These are phyloP conservation scores for Fraxinus cuspidata DNA, from an alignment of 257 asterid species.

Conservation along the genomic window DNA sequence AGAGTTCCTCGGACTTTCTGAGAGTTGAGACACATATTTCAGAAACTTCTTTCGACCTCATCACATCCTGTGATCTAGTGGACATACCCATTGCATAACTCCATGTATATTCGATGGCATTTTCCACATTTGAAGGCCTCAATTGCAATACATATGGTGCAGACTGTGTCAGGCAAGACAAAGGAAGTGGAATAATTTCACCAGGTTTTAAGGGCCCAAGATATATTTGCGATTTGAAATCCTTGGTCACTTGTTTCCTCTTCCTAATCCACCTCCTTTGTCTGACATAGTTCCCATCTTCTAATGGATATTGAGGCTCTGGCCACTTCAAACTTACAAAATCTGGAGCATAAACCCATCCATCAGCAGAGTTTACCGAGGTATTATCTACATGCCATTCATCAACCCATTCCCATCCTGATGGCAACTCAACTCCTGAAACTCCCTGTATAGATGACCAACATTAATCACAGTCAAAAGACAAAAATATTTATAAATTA, in stretches of 20 bases:
- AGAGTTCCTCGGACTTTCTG: slow-evolving; percentile 63
- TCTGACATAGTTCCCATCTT: slow-evolving; percentile 62
- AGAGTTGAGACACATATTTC: slow-evolving; percentile 74
- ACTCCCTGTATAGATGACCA: slow-evolving; percentile 44
- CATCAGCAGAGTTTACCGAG: slow-evolving; percentile 69
- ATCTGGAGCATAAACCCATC: slow-evolving; percentile 95
- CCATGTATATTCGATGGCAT: slow-evolving; percentile 63
- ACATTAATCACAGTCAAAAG: not conserved
- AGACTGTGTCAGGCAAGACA: slow-evolving; percentile 64
- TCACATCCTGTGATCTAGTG: slow-evolving; percentile 49
- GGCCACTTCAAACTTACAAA: slow-evolving; percentile 79
- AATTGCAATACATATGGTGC: slow-evolving; percentile 60
- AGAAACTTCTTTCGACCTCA: slow-evolving; percentile 40
- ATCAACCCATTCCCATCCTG: slow-evolving; percentile 87
- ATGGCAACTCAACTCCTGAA: slow-evolving; percentile 61
- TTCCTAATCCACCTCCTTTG: slow-evolving; percentile 90
- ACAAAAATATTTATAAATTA: not conserved
- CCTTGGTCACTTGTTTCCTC: slow-evolving; percentile 45
- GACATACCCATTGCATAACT: slow-evolving; percentile 64
- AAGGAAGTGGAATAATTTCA: slow-evolving; percentile 71
- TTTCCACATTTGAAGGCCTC: slow-evolving; percentile 59
- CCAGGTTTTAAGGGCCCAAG: slow-evolving; percentile 81
- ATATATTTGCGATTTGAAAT: slow-evolving; percentile 44
- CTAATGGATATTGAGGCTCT: slow-evolving; percentile 57
- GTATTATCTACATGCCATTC: slow-evolving; percentile 80